Percentiles rank a stretch among this genome's conserved stretches.
Conservation (phyloP, 1,284 basidiomycete genomes). For the Papiliotrema fonsecae region DNA sequence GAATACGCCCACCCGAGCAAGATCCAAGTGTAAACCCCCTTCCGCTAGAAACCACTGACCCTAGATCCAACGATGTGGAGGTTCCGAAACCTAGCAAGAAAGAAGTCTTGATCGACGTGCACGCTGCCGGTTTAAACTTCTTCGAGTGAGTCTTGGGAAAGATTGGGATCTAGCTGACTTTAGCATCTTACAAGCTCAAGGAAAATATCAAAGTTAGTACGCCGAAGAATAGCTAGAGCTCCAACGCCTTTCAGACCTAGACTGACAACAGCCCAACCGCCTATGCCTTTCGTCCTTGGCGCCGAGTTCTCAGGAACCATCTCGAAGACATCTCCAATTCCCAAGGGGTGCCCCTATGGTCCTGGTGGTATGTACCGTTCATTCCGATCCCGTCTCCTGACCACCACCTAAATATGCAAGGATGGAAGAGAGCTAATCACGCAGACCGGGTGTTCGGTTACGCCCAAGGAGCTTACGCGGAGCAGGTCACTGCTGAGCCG, state of each 20-base stretch:
- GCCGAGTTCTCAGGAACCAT: slow-evolving; percentile 82
- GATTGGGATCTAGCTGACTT: slow-evolving; percentile 50
- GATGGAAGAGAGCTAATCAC: background rate
- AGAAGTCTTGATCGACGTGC: slow-evolving; percentile 76
- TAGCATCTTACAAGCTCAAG: slow-evolving; percentile 72
- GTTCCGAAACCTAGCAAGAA: slow-evolving; percentile 56
- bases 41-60: background rate
- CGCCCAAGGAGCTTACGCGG: slow-evolving; percentile 70
- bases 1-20: slow-evolving; percentile 69
- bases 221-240: background rate
- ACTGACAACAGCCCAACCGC: slow-evolving; percentile 55
- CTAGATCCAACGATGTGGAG: slow-evolving; percentile 55
- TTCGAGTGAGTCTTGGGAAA: slow-evolving; percentile 46
- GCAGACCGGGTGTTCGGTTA: slow-evolving; percentile 81
- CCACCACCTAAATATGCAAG: background rate
- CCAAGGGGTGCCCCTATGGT: slow-evolving; percentile 70
- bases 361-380: slow-evolving; percentile 53
- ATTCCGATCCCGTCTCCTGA: background rate
- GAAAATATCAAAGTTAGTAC: slow-evolving; percentile 67
- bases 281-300: slow-evolving; percentile 76
- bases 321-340: slow-evolving; percentile 68
- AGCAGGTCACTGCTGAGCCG: slow-evolving; percentile 60
- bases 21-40: slow-evolving; percentile 52
- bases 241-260: too few relatives aligned
- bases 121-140: slow-evolving; percentile 48